A percentile compares a stretch with the other conserved stretches of the same genome.
These are phyloP conservation scores for Bryum argenteum DNA, from an alignment of 225 moss, liverwort and hornwort species.

Conservation along the genomic window DNA sequence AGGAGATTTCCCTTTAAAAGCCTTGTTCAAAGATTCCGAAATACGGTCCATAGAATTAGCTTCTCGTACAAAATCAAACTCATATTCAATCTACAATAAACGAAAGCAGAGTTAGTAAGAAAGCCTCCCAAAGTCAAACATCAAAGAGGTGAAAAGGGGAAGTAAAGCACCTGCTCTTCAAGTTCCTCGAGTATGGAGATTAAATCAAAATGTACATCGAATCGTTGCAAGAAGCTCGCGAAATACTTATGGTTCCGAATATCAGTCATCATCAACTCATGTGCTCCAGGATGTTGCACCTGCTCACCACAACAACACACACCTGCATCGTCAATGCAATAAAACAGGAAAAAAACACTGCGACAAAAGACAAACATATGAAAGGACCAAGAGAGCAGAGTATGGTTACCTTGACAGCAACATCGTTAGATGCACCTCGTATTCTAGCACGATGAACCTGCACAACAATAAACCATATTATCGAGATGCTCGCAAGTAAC, in stretches of 20 bases:
- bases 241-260: slow-evolving; percentile 93
- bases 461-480: slow-evolving; percentile 21
- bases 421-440: slow-evolving; percentile 60
- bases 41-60: slow-evolving; percentile 91
- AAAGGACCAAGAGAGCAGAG: slow-evolving; percentile 9
- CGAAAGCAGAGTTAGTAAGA: slow-evolving; percentile 5
- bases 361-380: slow-evolving; percentile 7
- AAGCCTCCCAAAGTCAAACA: background rate
- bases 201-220: slow-evolving; percentile 81
- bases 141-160: slow-evolving; percentile 8
- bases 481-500: background rate
- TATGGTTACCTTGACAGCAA: slow-evolving; percentile 89
- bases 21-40: slow-evolving; percentile 49
- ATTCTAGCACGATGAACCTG: slow-evolving; percentile 96
- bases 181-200: slow-evolving; percentile 83
- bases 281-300: slow-evolving; percentile 98
- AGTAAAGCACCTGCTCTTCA: slow-evolving; percentile 68
- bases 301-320: slow-evolving; percentile 39
- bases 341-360: background rate
- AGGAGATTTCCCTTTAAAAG: slow-evolving; percentile 68
- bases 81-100: slow-evolving; percentile 78
- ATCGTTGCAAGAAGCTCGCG: slow-evolving; percentile 72
- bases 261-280: slow-evolving; percentile 99
- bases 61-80: slow-evolving; percentile 91
- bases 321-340: slow-evolving; percentile 6